Percentiles rank a stretch among this genome's conserved stretches.
Conservation (phyloP, 2,329 filamentous ascomycete species). For the Cryphonectria nitschkei region DNA sequence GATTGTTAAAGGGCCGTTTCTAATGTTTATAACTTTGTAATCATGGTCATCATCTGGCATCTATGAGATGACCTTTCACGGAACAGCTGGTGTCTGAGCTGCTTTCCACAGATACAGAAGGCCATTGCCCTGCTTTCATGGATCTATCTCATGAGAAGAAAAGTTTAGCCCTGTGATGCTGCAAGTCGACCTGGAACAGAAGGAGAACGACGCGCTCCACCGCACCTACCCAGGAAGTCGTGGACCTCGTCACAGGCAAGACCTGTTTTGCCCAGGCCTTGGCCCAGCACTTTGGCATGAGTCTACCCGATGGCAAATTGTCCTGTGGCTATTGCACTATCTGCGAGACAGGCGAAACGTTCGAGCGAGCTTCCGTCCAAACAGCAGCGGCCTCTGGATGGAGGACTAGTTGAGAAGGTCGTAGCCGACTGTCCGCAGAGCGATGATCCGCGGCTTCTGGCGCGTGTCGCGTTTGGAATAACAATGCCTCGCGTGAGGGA, state of each 20-base stretch:
- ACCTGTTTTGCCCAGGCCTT: slow-evolving; percentile 57
- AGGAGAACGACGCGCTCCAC: slow-evolving; percentile 57
- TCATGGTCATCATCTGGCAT: background rate
- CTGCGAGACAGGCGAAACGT: slow-evolving; percentile 43
- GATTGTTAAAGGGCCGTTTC: background rate
- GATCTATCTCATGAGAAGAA: background rate
- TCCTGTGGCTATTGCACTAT: slow-evolving; percentile 61
- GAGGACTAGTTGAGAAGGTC: slow-evolving; percentile 45
- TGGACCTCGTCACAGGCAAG: slow-evolving; percentile 55
- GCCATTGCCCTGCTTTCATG: background rate
- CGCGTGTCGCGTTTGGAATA: slow-evolving; percentile 65
- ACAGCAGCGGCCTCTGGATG: slow-evolving; percentile 44
- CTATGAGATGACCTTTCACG: background rate
- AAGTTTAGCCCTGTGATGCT: background rate
- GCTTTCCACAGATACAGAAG: background rate
- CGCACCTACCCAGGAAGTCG: slow-evolving; percentile 53
- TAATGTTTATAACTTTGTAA: background rate
- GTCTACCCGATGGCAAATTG: slow-evolving; percentile 44
- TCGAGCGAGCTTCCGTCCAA: slow-evolving; percentile 44
- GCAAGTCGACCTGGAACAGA: slow-evolving; percentile 44
- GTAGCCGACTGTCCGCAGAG: slow-evolving; percentile 49
- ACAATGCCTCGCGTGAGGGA: slow-evolving; percentile 56
- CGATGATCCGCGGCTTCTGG: slow-evolving; percentile 63
- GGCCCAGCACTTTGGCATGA: slow-evolving; percentile 62
- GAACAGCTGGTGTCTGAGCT: background rate